These are phyloP conservation scores for Taphrina deformans DNA, from an alignment of 1,139 yeast genomes.

Conservation along the genomic window DNA sequence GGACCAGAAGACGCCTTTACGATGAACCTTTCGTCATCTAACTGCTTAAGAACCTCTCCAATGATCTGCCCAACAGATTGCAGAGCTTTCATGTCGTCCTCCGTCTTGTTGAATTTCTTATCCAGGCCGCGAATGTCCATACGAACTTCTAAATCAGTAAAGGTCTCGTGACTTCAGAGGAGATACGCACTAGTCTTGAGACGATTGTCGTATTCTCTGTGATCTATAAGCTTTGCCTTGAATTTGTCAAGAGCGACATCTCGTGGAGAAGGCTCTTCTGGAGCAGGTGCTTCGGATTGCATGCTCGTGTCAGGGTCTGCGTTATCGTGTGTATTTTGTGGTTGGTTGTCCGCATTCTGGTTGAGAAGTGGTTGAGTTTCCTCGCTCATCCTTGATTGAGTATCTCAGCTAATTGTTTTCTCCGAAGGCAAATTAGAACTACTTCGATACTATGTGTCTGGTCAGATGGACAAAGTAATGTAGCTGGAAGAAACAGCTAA, in stretches of 20 bases:
- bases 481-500: no score
- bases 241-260: slow-evolving; percentile 75
- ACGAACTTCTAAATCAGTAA: slow-evolving; percentile 50
- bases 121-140: slow-evolving; percentile 81
- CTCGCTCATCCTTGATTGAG: slow-evolving; percentile 5
- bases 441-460: no score
- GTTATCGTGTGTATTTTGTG: neutral
- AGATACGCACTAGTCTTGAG: slow-evolving; percentile 58
- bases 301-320: neutral
- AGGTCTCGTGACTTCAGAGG: neutral
- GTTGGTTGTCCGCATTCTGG: neutral
- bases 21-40: slow-evolving; percentile 91
- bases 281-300: neutral
- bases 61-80: slow-evolving; percentile 97
- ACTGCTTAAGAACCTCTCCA: slow-evolving; percentile 94
- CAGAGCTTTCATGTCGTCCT: slow-evolving; percentile 60
- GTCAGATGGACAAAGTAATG: no score
- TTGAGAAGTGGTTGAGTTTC: slow-evolving; percentile 1
- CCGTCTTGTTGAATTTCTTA: slow-evolving; percentile 85
- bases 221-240: slow-evolving; percentile 85
- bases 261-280: slow-evolving; percentile 43
- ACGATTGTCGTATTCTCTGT: slow-evolving; percentile 91
- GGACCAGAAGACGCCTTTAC: slow-evolving; percentile 98
- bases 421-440: no score
- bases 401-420: no score